A percentile compares a stretch with the other conserved stretches of the same genome.
Conservation (phyloP, 305 asterid genomes). For the Fraxinus nigra region DNA sequence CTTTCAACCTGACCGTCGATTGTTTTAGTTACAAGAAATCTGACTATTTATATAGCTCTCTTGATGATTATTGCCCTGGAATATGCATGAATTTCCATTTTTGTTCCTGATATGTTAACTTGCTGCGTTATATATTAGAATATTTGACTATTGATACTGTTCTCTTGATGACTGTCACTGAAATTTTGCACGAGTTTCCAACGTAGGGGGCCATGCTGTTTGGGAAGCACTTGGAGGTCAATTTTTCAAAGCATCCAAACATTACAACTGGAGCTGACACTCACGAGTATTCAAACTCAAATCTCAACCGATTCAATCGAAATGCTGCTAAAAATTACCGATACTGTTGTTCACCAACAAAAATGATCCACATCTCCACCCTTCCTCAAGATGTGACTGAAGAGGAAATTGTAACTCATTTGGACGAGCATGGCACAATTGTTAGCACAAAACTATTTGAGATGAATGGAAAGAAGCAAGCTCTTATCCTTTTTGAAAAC, state of each 20-base stretch:
- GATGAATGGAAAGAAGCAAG: slow-evolving; percentile 96
- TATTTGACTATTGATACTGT: neutral
- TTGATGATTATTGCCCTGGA: neutral
- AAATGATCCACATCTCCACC: slow-evolving; percentile 91
- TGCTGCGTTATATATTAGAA: neutral
- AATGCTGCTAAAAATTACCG: slow-evolving; percentile 94
- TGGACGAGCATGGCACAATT: slow-evolving; percentile 84
- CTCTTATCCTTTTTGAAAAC: slow-evolving; percentile 78
- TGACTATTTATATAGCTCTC: neutral
- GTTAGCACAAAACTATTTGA: slow-evolving; percentile 72
- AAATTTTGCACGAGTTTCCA: slow-evolving; percentile 1
- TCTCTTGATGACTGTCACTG: neutral
- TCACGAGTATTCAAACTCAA: slow-evolving; percentile 91
- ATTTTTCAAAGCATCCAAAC: slow-evolving; percentile 76
- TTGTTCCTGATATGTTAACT: neutral
- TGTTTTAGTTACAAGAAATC: neutral
- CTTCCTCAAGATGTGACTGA: slow-evolving; percentile 82
- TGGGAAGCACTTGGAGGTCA: slow-evolving; percentile 93
- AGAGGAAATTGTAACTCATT: slow-evolving; percentile 66
- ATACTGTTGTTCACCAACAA: slow-evolving; percentile 95
- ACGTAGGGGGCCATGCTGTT: slow-evolving; percentile 78
- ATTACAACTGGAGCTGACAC: slow-evolving; percentile 89
- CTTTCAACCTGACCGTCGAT: neutral
- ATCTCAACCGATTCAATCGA: slow-evolving; percentile 89
- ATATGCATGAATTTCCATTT: neutral